Conservation (phyloP, 345 rosid genomes). For the Carallia pectinifolia region DNA sequence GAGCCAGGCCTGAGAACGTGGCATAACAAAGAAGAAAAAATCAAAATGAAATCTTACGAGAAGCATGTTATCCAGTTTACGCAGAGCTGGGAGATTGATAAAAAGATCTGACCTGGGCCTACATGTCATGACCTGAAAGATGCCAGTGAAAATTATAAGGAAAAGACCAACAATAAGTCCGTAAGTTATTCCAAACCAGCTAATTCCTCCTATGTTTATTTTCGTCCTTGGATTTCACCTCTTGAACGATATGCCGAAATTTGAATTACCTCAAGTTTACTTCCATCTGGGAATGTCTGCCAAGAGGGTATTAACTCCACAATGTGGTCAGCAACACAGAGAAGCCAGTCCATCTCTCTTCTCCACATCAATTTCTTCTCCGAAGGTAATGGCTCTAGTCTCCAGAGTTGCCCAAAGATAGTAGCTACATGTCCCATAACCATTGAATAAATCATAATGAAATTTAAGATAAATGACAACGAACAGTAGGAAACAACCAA, state of each 20-base stretch:
- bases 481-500: neutral
- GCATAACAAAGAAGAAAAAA: neutral
- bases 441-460: neutral
- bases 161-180: neutral
- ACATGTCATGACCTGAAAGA: conserved; percentile 85
- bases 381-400: conserved; percentile 70
- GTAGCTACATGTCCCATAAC: conserved; percentile 48
- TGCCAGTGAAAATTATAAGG: neutral
- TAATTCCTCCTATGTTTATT: neutral
- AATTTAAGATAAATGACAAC: conserved; percentile 5
- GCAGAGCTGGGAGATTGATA: conserved; percentile 86
- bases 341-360: conserved; percentile 96
- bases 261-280: conserved; percentile 77
- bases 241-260: too few relatives aligned
- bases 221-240: too few relatives aligned
- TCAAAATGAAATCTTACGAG: conserved; percentile 51
- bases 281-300: conserved; percentile 97
- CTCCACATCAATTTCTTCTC: conserved; percentile 97
- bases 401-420: conserved; percentile 94
- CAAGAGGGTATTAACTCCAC: conserved; percentile 89
- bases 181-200: neutral
- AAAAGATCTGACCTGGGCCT: conserved; percentile 86
- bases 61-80: conserved; percentile 94
- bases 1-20: neutral
- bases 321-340: conserved; percentile 87